Base-by-base conservation (phyloP, 441 rosid species). In the Gossypium armourianum region DNA sequence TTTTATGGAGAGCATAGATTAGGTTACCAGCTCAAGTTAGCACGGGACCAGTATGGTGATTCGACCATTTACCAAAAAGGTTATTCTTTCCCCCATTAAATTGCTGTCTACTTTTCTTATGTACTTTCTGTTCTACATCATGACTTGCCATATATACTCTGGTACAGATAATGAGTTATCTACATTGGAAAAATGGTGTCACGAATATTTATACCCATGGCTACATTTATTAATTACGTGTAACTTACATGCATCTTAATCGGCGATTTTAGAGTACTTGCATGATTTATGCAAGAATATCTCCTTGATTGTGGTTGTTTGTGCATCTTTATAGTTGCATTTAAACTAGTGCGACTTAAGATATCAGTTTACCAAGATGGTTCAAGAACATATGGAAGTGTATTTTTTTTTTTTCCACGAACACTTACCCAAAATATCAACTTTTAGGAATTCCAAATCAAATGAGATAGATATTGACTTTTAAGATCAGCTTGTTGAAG, bases 1-100 rank as follows among this genome's bases (percentile, higher is more conserved):
- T 93, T 93, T 72, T 90, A 86, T n/a, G 97, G 89, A 17, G 83
- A 85, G 77, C 87, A 85, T 72, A 90, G 98, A 78, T 79, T 92
- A 53, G 97, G 92, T 59, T 90, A 87, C 83, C 98, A 92, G 81
- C 83, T 93, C 70, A 85, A 88, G 80, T 76, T 93, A 81, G 87
- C 87, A 43, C 75, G 66, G 75, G 89, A 88, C 67, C 91, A 72
- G 49, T 90, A 86, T 62, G 89, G 90, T 2, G 96, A 93, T 82
- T 79, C 87, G 73, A 77, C 85, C 73, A 85, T 90, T 20, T 85
- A 86, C 71, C 80, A 87, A 75, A 93, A 76, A 89, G 98, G 98
- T 90, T 72, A 55, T n/a, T 13, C 13, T 62, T 24, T 36, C 29
- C 13, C 43, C 19, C 26, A 29, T 15, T 32, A 10, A 23, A 60